These are phyloP conservation scores for Tephrocybe sp. DNA, from an alignment of 768 basidiomycete species.

Conservation along the genomic window DNA sequence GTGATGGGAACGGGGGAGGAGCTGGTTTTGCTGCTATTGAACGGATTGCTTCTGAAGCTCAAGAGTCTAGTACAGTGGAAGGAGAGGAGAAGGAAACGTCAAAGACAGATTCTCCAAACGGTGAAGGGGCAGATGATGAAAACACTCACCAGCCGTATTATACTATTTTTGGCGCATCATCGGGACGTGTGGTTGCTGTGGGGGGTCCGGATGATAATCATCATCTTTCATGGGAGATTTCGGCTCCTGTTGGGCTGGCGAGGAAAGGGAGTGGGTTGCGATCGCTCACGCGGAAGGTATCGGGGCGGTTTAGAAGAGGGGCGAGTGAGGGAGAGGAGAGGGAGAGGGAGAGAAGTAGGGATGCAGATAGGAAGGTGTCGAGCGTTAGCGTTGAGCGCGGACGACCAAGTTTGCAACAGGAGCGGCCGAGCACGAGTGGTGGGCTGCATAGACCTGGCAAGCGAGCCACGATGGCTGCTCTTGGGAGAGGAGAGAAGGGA, in stretches of 20 bases:
- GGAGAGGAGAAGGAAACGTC: slow-evolving; percentile 18
- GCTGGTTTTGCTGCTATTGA: slow-evolving; percentile 12
- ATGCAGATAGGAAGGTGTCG: background rate
- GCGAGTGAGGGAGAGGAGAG: slow-evolving; percentile 7
- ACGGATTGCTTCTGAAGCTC: slow-evolving; percentile 1
- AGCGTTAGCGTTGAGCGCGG: slow-evolving; percentile 12
- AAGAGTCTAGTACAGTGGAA: background rate
- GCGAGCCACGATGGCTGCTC: slow-evolving; percentile 12
- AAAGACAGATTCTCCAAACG: background rate
- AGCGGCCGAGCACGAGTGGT: slow-evolving; percentile 13
- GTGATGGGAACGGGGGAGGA: slow-evolving; percentile 2
- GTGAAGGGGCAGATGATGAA: background rate
- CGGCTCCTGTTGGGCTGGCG: slow-evolving; percentile 7
- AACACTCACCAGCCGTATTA: slow-evolving; percentile 43
- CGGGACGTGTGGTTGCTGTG: slow-evolving; percentile 42
- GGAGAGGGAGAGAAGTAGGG: slow-evolving; percentile 1
- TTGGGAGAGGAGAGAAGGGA: slow-evolving; percentile 11
- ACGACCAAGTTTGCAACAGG: slow-evolving; percentile 35
- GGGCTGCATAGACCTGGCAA: slow-evolving; percentile 15
- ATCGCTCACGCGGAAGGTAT: slow-evolving; percentile 34
- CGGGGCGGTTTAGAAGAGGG: slow-evolving; percentile 29
- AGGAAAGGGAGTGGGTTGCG: slow-evolving; percentile 17
- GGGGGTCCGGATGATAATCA: slow-evolving; percentile 38
- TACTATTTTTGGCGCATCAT: slow-evolving; percentile 49
- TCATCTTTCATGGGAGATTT: slow-evolving; percentile 22